Evolutionary conservation across 2,329 filamentous ascomycete genomes (phyloP).

Genomic region (Xylariaceae sp.): DNA sequence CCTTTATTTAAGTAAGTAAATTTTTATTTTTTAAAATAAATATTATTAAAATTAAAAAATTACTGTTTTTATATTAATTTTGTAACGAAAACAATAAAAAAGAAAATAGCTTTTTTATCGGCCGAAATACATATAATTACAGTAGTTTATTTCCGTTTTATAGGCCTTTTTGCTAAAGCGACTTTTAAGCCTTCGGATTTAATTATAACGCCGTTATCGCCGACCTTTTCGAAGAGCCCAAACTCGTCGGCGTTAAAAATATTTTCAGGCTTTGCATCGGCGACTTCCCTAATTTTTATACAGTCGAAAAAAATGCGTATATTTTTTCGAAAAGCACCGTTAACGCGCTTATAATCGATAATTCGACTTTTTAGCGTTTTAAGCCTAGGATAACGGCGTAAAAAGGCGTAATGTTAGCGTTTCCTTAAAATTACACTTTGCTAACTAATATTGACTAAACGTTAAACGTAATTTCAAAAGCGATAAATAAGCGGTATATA

Average conservation of each 20-base stretch:
- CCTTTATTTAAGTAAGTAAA: background rate
- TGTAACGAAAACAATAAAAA: background rate
- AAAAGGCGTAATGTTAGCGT: background rate
- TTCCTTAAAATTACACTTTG: background rate
- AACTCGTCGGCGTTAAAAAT: background rate
- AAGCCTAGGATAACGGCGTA: background rate
- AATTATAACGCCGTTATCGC: background rate
- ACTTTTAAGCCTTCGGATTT: background rate
- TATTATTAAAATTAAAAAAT: background rate
- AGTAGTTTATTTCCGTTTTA: no score
- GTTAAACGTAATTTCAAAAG: background rate
- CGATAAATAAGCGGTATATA: background rate
- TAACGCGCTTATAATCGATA: no score
- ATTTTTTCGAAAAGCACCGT: background rate
- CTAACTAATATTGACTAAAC: background rate
- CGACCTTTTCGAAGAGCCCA: background rate
- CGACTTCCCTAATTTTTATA: background rate
- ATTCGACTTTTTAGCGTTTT: background rate
- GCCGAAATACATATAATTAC: background rate
- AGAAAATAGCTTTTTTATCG: background rate
- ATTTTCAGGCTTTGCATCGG: background rate
- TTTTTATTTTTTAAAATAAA: background rate
- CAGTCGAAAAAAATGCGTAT: background rate
- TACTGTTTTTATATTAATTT: background rate
- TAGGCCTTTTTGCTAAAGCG: background rate